phyloP scores from a whole-genome alignment of 164 flowering plant species.

The Macadamia integrifolia region DNA sequence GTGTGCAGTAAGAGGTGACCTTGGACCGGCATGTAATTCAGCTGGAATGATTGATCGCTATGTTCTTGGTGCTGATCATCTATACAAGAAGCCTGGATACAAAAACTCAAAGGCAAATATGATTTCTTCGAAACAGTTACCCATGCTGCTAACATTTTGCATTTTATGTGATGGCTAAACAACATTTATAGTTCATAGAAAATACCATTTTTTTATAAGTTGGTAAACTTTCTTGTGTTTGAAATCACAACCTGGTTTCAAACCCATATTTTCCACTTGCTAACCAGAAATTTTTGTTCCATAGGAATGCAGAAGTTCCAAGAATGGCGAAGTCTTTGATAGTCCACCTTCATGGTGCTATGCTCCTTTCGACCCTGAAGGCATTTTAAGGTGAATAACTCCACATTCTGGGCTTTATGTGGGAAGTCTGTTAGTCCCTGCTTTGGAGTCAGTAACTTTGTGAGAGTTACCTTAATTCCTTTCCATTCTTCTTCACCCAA shows the following conservation, averaged over 20 bases:
- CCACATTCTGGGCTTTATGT: not conserved
- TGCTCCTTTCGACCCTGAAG: constrained; percentile 86
- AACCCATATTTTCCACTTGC: not conserved
- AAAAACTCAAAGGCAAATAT: constrained; percentile 52
- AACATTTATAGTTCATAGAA: constrained; percentile 25
- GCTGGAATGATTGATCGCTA: constrained; percentile 74
- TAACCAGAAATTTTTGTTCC: not conserved
- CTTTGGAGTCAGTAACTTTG: not conserved
- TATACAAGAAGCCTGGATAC: constrained; percentile 55
- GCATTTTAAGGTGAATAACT: constrained; percentile 55
- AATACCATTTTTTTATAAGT: constrained; percentile 31
- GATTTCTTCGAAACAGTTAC: not conserved
- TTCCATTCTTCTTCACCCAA: not conserved
- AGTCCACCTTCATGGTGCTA: constrained; percentile 63
- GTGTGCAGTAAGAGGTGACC: constrained; percentile 58
- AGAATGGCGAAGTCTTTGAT: constrained; percentile 26
- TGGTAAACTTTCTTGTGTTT: not conserved
- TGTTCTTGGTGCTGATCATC: constrained; percentile 50
- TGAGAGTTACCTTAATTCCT: not conserved
- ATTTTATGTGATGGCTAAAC: constrained; percentile 6
- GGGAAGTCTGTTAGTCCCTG: too few relatives aligned
- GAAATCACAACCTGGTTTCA: too few relatives aligned
- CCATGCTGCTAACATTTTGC: not conserved
- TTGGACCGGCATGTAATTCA: constrained; percentile 73
- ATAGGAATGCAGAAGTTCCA: constrained; percentile 50